Base-by-base conservation (phyloP, 768 basidiomycete genomes). In the Tubosaeta sp. region DNA sequence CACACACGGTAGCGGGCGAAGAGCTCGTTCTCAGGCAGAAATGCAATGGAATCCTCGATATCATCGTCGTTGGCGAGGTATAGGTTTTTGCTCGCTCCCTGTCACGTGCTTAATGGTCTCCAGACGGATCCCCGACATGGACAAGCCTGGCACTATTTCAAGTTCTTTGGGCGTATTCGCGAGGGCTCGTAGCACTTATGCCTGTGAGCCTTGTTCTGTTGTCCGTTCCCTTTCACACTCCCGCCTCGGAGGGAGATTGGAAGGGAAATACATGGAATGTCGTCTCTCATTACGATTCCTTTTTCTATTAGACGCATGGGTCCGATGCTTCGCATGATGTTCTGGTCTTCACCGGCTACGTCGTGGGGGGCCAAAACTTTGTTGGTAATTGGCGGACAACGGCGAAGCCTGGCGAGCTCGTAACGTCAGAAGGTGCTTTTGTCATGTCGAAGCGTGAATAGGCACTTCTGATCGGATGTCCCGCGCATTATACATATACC, bases 41-140 rank as follows among this genome's bases (percentile, higher is more conserved):
- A 29, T 87, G 87, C 48, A 63, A 69, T 25, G 84, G 85, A 1
- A 73, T 85, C 4, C 67, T 66, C 47, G 86, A 87, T 56, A 77
- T 83, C 39, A 71, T 86, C 25, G 63, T 87, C 54, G 78, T 77
- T 12, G 86, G 85, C 46, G n/a, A n/a, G n/a, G n/a, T n/a, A n/a
- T n/a, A n/a, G n/a, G n/a, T 61, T 9, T 41, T 29, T 42, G 24
- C 6, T 44, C 32, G n/a, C 14, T 16, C 35, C n/a, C 14, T 10
- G 31, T 12, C 12, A 13, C 3, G 24, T 21, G 31, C 13, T 14
- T 48, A 29, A 7, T 2, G 4, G 13, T 14, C 44, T 24, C 10
- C 53, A 82, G 80, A 82, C 82, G 14, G 79, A 83, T 52, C 46
- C 58, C 12, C 63, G 59, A 3, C 78, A 80, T 49, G 71, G 72